A percentile compares a stretch with the other conserved stretches of the same genome.
phyloP scores from a whole-genome alignment of 495 filamentous ascomycete species.

The Aspergillus avenaceus region DNA sequence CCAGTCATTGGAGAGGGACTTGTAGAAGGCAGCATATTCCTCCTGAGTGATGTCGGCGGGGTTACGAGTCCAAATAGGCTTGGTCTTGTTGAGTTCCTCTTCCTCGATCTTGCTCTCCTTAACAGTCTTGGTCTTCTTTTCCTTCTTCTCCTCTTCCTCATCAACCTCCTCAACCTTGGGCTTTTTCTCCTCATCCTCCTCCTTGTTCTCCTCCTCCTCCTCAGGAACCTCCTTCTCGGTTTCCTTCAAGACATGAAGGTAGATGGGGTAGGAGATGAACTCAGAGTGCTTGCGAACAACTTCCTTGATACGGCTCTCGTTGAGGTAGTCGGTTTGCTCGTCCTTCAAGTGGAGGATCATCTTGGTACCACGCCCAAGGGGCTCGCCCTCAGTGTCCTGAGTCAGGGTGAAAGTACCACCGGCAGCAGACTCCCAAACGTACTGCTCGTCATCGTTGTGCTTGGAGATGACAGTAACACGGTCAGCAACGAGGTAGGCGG shows the following conservation, averaged over 20 bases:
- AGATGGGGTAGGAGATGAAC: slow-evolving; percentile 99
- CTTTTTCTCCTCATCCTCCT: slow-evolving; percentile 83
- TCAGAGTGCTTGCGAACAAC: slow-evolving; percentile 99
- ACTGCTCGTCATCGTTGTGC: slow-evolving; percentile 99
- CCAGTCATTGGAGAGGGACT: slow-evolving; percentile 98
- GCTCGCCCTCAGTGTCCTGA: slow-evolving; percentile 86
- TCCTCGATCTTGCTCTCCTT: slow-evolving; percentile 98
- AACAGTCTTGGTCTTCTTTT: slow-evolving; percentile 97
- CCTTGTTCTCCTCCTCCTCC: slow-evolving; percentile 82
- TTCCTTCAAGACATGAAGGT: slow-evolving; percentile 98
- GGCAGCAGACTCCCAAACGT: slow-evolving; percentile 97
- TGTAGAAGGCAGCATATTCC: slow-evolving; percentile 99
- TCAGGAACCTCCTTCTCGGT: slow-evolving; percentile 97
- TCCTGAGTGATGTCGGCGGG: slow-evolving; percentile 91
- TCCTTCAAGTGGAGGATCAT: slow-evolving; percentile 99
- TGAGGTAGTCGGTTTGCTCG: slow-evolving; percentile 96
- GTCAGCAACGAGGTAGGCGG: slow-evolving; percentile 98
- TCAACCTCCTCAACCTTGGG: slow-evolving; percentile 72
- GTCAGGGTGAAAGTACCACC: slow-evolving; percentile 96
- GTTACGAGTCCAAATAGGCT: slow-evolving; percentile 99
- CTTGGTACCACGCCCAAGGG: slow-evolving; percentile 90
- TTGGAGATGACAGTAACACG: slow-evolving; percentile 92
- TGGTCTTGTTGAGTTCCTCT: slow-evolving; percentile 99
- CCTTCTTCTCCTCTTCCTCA: slow-evolving; percentile 83
- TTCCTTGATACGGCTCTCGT: slow-evolving; percentile 99